Percentiles rank a stretch among this genome's conserved stretches.
These are phyloP conservation scores for Hypoxylon fuscum DNA, from an alignment of 495 filamentous ascomycete genomes.

Conservation along the genomic window DNA sequence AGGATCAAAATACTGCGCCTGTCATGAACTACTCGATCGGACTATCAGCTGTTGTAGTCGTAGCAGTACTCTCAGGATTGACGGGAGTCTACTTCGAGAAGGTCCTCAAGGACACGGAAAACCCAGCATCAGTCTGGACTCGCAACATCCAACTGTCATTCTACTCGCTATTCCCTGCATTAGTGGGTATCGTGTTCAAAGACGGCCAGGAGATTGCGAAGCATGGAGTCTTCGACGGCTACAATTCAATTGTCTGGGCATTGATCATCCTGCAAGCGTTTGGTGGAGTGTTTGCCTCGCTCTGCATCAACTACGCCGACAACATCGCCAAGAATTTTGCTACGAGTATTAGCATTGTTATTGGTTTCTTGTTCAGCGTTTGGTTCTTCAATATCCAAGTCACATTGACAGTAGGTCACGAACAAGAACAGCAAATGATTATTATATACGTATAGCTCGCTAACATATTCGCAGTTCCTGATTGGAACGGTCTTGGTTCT, in stretches of 20 bases:
- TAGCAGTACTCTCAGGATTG: constrained; percentile 80
- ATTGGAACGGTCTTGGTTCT: constrained; percentile 81
- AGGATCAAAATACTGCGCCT: constrained; percentile 74
- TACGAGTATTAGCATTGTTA: constrained; percentile 85
- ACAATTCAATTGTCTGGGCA: constrained; percentile 90
- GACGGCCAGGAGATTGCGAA: constrained; percentile 85
- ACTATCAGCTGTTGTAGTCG: constrained; percentile 76
- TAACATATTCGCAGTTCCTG: constrained; percentile 70
- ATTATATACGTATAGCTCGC: neutral
- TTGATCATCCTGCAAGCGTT: constrained; percentile 82
- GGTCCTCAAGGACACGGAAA: constrained; percentile 82
- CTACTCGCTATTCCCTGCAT: constrained; percentile 86
- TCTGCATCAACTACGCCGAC: constrained; percentile 87
- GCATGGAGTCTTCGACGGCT: constrained; percentile 91
- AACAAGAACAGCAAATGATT: neutral
- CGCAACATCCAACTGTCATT: constrained; percentile 93
- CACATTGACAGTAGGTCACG: constrained; percentile 73
- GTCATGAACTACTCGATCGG: constrained; percentile 79
- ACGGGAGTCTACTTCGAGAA: constrained; percentile 96
- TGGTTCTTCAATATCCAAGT: constrained; percentile 84
- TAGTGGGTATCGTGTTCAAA: constrained; percentile 85
- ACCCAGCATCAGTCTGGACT: constrained; percentile 81
- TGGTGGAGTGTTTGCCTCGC: constrained; percentile 82
- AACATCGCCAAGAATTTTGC: constrained; percentile 93
- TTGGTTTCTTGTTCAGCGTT: constrained; percentile 84